Evolutionary conservation across 164 flowering plant genomes (phyloP).

Genomic region (Warburgia ugandensis): DNA sequence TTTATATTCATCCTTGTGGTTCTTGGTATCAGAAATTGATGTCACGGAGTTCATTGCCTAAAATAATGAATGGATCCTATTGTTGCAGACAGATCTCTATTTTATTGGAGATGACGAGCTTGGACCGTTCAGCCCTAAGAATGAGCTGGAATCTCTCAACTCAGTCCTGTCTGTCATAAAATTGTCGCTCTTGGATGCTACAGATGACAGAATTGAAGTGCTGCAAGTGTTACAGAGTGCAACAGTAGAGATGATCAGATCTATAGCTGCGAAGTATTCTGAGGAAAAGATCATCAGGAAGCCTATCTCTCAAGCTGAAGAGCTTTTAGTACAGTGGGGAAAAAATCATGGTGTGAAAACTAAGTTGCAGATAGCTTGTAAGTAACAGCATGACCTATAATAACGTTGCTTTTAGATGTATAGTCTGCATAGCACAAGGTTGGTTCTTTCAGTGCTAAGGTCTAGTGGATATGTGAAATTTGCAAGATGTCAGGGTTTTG

Average conservation of each 20-base stretch:
- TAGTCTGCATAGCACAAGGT: background rate
- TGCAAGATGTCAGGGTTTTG: too few species aligned
- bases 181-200: constrained; percentile 16
- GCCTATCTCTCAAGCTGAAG: constrained; percentile 35
- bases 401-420: background rate
- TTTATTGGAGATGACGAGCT: constrained; percentile 38
- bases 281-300: constrained; percentile 23
- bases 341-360: constrained; percentile 46
- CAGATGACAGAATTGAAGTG: constrained; percentile 8
- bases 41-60: background rate
- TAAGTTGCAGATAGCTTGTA: constrained; percentile 59
- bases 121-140: constrained; percentile 50
- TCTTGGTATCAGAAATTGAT: too few species aligned
- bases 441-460: background rate
- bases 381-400: constrained; percentile 11
- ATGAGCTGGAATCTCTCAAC: constrained; percentile 76
- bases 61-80: background rate
- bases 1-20: background rate
- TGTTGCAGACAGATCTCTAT: constrained; percentile 71
- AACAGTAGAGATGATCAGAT: constrained; percentile 29
- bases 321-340: constrained; percentile 54
- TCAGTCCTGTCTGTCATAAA: constrained; percentile 39
- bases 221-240: constrained; percentile 32
- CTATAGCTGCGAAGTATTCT: constrained; percentile 32
- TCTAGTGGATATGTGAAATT: too few species aligned